Conservation (phyloP, 345 rosid genomes). For the Populus ilicifolia region DNA sequence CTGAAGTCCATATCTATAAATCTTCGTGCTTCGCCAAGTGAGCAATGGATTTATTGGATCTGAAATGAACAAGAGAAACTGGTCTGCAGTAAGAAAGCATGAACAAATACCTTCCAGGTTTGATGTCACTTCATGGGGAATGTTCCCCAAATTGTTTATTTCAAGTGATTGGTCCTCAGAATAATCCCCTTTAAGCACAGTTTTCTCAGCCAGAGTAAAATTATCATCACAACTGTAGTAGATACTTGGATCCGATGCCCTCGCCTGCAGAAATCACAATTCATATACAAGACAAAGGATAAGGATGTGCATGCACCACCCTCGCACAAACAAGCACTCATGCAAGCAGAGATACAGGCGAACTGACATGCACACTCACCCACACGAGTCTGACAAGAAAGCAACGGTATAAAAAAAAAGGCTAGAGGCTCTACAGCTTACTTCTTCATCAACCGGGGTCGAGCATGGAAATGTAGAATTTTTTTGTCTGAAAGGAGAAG, state of each 20-base stretch:
- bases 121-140: slow-evolving; percentile 18
- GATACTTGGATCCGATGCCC: slow-evolving; percentile 47
- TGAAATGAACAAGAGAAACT: neutral
- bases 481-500: slow-evolving; percentile 38
- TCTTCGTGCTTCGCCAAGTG: neutral
- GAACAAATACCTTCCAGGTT: slow-evolving; percentile 35
- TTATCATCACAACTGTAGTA: slow-evolving; percentile 72
- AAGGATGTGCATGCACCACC: neutral
- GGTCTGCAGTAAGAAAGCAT: neutral
- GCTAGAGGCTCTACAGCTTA: slow-evolving; percentile 33
- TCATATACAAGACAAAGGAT: neutral
- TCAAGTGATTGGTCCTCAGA: slow-evolving; percentile 30
- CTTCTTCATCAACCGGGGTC: slow-evolving; percentile 60
- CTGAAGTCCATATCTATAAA: neutral
- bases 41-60: neutral
- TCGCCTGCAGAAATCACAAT: slow-evolving; percentile 39
- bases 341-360: neutral
- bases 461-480: slow-evolving; percentile 41
- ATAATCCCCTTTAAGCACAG: slow-evolving; percentile 23
- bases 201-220: slow-evolving; percentile 37
- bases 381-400: neutral
- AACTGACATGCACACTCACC: neutral
- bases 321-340: neutral
- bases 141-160: slow-evolving; percentile 16
- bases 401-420: neutral